A percentile compares a stretch with the other conserved stretches of the same genome.
phyloP scores from a whole-genome alignment of 768 basidiomycete species.

The Mycena galericulata region DNA sequence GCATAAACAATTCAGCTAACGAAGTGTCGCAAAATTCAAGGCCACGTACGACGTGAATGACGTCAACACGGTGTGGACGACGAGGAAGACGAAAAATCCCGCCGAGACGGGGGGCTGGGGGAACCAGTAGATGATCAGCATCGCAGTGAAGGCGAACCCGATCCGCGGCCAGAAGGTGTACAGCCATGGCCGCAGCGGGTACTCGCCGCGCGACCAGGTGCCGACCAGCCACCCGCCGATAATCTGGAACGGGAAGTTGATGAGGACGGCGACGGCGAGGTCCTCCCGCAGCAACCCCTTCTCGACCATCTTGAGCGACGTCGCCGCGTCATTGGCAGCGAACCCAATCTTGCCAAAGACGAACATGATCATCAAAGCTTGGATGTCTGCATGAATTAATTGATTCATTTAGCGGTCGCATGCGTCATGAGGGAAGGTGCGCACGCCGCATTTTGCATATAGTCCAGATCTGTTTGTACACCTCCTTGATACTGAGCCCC shows the following conservation, averaged over 20 bases:
- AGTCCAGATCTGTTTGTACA: constrained; percentile 95
- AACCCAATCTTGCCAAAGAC: constrained; percentile 95
- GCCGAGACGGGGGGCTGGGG: constrained; percentile 78
- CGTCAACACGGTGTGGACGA: constrained; percentile 83
- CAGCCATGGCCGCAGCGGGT: constrained; percentile 88
- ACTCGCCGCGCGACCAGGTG: constrained; percentile 88
- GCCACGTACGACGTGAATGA: constrained; percentile 84
- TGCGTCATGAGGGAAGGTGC: constrained; percentile 40
- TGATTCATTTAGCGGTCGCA: neutral
- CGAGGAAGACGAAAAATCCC: constrained; percentile 84
- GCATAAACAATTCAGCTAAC: neutral
- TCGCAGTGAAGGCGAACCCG: constrained; percentile 75
- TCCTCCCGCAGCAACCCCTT: constrained; percentile 97
- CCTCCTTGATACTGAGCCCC: constrained; percentile 89
- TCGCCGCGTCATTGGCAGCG: constrained; percentile 92
- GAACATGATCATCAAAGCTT: constrained; percentile 86
- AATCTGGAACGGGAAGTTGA: constrained; percentile 99
- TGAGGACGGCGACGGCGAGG: constrained; percentile 92
- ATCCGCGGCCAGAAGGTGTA: constrained; percentile 92
- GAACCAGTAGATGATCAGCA: constrained; percentile 86
- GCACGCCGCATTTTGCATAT: constrained; percentile 92
- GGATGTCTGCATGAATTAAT: constrained; percentile 73
- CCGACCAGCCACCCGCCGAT: constrained; percentile 94
- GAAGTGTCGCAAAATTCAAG: neutral
- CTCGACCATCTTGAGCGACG: constrained; percentile 93